Percentiles rank a stretch among this genome's conserved stretches.
These are phyloP conservation scores for Arthroderma uncinatum DNA, from an alignment of 2,329 filamentous ascomycete genomes.

Conservation along the genomic window DNA sequence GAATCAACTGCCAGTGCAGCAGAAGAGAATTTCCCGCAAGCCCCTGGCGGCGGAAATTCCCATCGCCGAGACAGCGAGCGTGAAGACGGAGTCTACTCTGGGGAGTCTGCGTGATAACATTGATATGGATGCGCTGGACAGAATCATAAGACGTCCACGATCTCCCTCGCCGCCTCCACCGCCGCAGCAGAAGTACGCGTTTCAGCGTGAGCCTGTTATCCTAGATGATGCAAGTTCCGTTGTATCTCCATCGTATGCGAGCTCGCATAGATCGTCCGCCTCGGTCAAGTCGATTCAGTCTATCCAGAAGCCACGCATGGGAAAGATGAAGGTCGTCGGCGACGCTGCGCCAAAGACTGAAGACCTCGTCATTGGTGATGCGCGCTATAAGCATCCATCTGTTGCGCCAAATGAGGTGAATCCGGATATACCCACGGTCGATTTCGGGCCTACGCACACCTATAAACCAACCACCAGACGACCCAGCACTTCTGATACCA, in stretches of 20 bases:
- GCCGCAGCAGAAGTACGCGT: conserved; percentile 3
- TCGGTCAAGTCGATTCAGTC: conserved; percentile 32
- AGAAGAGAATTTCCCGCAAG: conserved; percentile 29
- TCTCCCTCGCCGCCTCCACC: conserved; percentile 8
- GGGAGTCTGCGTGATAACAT: conserved; percentile 35
- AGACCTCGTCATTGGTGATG: conserved; percentile 39
- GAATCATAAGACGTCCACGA: conserved; percentile 28
- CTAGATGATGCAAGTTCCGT: conserved; percentile 53
- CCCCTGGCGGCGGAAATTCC: conserved; percentile 32
- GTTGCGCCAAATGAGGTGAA: conserved; percentile 23
- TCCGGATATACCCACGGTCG: conserved; percentile 58
- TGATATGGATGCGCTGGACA: conserved; percentile 42
- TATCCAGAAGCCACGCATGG: conserved; percentile 56
- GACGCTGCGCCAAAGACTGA: conserved; percentile 35
- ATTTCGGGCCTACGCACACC: conserved; percentile 77
- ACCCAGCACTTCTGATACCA: conserved; percentile 45
- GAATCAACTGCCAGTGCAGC: conserved; percentile 33
- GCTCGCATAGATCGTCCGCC: conserved; percentile 47
- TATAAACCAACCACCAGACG: conserved; percentile 47
- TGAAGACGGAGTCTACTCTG: conserved; percentile 27
- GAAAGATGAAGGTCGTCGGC: conserved; percentile 69
- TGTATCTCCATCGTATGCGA: conserved; percentile 66
- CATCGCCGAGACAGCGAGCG: conserved; percentile 16
- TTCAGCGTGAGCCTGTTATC: conserved; percentile 22
- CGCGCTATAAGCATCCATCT: conserved; percentile 32